phyloP scores from a whole-genome alignment of 1,284 basidiomycete genomes.

The Baeospora myosura region DNA sequence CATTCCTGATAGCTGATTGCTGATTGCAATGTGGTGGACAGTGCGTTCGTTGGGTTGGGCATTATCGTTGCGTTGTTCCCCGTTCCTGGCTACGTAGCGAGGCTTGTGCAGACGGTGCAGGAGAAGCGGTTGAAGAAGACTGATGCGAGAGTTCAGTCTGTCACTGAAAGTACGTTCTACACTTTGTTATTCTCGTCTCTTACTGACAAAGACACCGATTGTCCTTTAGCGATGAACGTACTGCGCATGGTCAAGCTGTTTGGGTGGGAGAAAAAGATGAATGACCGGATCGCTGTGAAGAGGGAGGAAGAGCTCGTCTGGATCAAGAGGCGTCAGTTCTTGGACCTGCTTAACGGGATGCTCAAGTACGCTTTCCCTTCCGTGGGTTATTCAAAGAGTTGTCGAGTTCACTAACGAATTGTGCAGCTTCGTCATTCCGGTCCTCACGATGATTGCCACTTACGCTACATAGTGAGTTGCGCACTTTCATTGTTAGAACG shows the following conservation, averaged over 20 bases:
- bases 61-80: constrained; percentile 47
- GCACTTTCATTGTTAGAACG: constrained; percentile 14
- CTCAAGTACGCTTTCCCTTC: constrained; percentile 32
- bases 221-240: constrained; percentile 35
- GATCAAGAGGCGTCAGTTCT: constrained; percentile 35
- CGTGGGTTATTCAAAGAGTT: background rate
- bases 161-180: constrained; percentile 39
- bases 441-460: constrained; percentile 60
- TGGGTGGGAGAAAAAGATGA: constrained; percentile 56
- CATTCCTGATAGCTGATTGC: constrained; percentile 1
- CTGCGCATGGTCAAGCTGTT: constrained; percentile 67
- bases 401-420: too few species aligned
- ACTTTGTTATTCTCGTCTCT: constrained; percentile 2
- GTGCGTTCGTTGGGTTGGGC: constrained; percentile 45
- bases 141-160: constrained; percentile 43
- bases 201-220: background rate
- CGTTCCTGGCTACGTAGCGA: constrained; percentile 39
- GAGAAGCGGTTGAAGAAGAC: constrained; percentile 22
- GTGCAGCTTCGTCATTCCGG: constrained; percentile 51
- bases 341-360: constrained; percentile 33
- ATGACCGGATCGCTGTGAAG: constrained; percentile 40
- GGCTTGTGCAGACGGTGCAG: constrained; percentile 28
- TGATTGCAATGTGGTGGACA: constrained; percentile 10
- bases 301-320: constrained; percentile 47
- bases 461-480: constrained; percentile 48